Conservation (phyloP, 1,139 yeast species). For the Candida tunisiensis region DNA sequence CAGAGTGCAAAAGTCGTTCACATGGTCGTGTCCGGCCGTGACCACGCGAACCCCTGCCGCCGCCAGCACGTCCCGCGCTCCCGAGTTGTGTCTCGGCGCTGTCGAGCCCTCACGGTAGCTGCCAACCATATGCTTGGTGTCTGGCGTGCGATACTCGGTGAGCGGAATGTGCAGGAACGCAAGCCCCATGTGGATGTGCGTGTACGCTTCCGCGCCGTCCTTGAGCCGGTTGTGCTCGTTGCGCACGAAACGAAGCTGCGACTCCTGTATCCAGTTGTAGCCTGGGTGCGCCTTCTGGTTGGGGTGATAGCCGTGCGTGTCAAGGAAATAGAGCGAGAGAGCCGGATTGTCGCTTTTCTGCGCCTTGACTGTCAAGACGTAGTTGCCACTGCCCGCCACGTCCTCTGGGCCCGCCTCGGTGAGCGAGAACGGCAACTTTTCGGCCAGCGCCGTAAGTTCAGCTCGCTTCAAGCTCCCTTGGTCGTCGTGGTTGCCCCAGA, state of each 20-base stretch:
- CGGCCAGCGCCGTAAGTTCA: slow-evolving; percentile 40
- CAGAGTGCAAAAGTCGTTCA: slow-evolving; percentile 71
- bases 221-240: slow-evolving; percentile 21
- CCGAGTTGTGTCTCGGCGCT: slow-evolving; percentile 53
- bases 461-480: slow-evolving; percentile 53
- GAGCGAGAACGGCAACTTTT: slow-evolving; percentile 48
- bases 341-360: slow-evolving; percentile 27
- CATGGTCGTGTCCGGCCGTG: slow-evolving; percentile 88
- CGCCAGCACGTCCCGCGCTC: slow-evolving; percentile 24
- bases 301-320: slow-evolving; percentile 59
- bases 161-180: slow-evolving; percentile 90
- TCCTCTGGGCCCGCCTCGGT: slow-evolving; percentile 46
- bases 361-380: slow-evolving; percentile 35
- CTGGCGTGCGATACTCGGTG: slow-evolving; percentile 51
- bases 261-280: slow-evolving; percentile 71
- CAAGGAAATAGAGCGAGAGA: slow-evolving; percentile 55
- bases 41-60: slow-evolving; percentile 55
- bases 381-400: slow-evolving; percentile 70
- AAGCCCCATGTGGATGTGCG: slow-evolving; percentile 46
- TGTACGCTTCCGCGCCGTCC: slow-evolving; percentile 19
- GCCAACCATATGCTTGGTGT: slow-evolving; percentile 35
- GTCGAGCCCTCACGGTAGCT: slow-evolving; percentile 52
- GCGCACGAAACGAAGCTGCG: slow-evolving; percentile 48
- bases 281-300: slow-evolving; percentile 54
- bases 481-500: slow-evolving; percentile 73